Base-by-base conservation (phyloP, 176 grass and related monocot species). In the Leersia perrieri region DNA sequence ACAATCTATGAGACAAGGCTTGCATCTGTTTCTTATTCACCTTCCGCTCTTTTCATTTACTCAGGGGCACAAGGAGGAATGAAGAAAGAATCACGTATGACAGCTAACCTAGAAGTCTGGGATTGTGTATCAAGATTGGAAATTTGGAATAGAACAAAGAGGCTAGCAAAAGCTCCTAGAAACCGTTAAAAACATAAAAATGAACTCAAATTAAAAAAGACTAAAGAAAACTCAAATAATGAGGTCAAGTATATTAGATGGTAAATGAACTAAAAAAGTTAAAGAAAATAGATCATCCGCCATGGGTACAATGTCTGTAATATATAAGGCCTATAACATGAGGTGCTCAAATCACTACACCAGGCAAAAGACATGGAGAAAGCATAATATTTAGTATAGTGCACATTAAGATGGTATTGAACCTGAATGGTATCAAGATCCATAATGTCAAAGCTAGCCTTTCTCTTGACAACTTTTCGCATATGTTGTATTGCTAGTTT, bases 401-500 rank as follows among this genome's bases (percentile, higher is more conserved):
- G 27, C 60, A 47, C 30, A 69, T 25, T 55, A 69, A 3, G 40
- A 49, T 51, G 13, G 57, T 66, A 87, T 60, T 63, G 63, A 76
- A 99, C 96, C 84, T 89, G 88, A 90, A 93, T 85, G 41, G 92
- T 81, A 82, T 99, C 96, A 87, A 99, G 96, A 85, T 99, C 90
- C 96, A 93, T 93, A 72, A 99, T 99, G 85, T 99, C 96, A 90
- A 99, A 99, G 40, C 85, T 93, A 42, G 96, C 92, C 86, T 99
- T 99, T 83, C 83, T 95, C 84, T 99, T 99, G 73, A 99, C 94
- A 80, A 99, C 73, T 76, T 77, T 99, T 28, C 92, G 84, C 96
- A 99, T 99, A 74, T 99, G 96, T 35, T 99, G 96, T 93, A 99
- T 99, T 79, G 96, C 96, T 91, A 95, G 80, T 86, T 99, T 99